phyloP scores from a whole-genome alignment of 768 basidiomycete genomes.

The Leccinum longicurvipes region DNA sequence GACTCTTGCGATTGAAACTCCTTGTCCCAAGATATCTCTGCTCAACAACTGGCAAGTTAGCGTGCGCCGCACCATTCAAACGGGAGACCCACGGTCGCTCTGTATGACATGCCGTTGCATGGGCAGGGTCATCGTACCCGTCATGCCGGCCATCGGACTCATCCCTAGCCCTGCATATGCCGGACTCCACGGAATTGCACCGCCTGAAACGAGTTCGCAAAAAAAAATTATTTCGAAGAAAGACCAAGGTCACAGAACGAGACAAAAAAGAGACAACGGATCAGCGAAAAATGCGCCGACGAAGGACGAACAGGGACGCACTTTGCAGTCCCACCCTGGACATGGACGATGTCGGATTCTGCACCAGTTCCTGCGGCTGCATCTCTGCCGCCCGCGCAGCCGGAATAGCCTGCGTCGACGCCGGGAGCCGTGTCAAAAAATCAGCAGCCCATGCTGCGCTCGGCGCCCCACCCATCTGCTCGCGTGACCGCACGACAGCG shows the following conservation, averaged over 20 bases:
- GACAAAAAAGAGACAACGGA: not conserved
- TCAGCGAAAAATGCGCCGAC: constrained; percentile 3
- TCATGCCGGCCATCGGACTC: constrained; percentile 37
- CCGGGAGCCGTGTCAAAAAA: constrained; percentile 42
- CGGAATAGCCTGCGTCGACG: not conserved
- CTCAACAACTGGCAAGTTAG: not conserved
- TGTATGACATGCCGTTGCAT: constrained; percentile 27
- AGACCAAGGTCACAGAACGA: not conserved
- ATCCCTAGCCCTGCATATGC: constrained; percentile 36
- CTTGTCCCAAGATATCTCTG: constrained; percentile 51
- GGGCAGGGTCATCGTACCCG: constrained; percentile 13
- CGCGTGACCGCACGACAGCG: constrained; percentile 8
- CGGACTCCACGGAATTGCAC: constrained; percentile 40
- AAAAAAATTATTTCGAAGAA: not conserved
- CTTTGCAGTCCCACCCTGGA: constrained; percentile 12
- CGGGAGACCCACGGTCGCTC: constrained; percentile 42
- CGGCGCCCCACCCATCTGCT: constrained; percentile 14
- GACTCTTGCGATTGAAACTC: constrained; percentile 61
- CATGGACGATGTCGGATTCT: not conserved
- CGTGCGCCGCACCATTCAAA: not conserved
- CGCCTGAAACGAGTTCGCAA: constrained; percentile 1
- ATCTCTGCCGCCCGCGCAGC: not conserved
- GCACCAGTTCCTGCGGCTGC: constrained; percentile 11
- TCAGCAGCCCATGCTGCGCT: constrained; percentile 58
- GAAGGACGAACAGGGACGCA: constrained; percentile 8